phyloP scores from a whole-genome alignment of 805 yeast species.

The Candida piceae region DNA sequence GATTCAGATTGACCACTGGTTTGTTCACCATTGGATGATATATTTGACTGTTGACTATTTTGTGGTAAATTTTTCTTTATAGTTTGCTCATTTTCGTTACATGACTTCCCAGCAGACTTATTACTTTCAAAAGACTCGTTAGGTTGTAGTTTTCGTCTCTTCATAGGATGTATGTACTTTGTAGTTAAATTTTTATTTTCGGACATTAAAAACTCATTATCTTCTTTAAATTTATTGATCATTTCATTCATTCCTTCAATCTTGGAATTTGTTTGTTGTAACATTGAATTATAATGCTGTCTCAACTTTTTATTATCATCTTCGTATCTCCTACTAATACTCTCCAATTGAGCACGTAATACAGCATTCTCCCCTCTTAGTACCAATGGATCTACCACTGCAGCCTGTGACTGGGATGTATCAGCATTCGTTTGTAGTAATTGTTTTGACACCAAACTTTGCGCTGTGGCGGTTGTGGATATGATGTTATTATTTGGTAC shows the following conservation, averaged over 20 bases:
- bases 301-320: conserved; percentile 37
- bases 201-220: conserved; percentile 48
- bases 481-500: no score
- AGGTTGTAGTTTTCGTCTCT: conserved; percentile 21
- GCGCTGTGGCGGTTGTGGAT: no score
- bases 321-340: conserved; percentile 34
- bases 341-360: conserved; percentile 57
- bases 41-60: background rate
- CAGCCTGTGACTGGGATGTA: no score
- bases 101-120: no score
- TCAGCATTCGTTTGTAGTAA: no score
- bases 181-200: conserved; percentile 36
- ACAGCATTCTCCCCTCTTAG: conserved; percentile 78
- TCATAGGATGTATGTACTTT: conserved; percentile 19
- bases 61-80: background rate
- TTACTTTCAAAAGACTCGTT: conserved; percentile 8
- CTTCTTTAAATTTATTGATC: conserved; percentile 44
- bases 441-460: no score
- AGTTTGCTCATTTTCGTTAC: no score
- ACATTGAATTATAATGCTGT: conserved; percentile 15
- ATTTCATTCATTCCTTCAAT: conserved; percentile 27
- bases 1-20: background rate
- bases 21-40: background rate
- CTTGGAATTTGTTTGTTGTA: conserved; percentile 20
- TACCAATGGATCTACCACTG: no score